Conservation (phyloP, 2,329 filamentous ascomycete species). For the Aquanectria penicillioides region DNA sequence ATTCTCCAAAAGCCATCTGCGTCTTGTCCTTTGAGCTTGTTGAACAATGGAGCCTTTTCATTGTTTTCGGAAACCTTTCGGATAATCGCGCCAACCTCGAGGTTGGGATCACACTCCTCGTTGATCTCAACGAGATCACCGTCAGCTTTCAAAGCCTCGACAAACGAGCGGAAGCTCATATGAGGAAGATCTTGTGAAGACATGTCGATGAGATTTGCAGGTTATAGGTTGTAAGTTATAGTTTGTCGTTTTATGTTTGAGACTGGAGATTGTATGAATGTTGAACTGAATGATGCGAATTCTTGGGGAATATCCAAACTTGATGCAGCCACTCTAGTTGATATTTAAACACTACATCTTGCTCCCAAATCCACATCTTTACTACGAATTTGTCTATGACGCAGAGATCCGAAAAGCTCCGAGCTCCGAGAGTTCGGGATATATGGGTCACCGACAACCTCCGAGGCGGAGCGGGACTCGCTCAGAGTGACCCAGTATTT, state of each 20-base stretch:
- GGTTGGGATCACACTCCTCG: constrained; percentile 52
- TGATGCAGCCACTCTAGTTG: no score
- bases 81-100: constrained; percentile 59
- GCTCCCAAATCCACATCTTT: no score
- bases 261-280: no score
- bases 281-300: neutral
- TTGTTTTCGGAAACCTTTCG: constrained; percentile 56
- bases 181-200: constrained; percentile 31
- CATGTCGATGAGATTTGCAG: no score
- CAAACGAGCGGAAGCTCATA: constrained; percentile 35
- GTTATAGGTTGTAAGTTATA: no score
- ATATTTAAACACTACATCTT: no score
- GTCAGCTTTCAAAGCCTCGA: constrained; percentile 42
- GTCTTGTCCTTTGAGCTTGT: constrained; percentile 57
- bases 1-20: constrained; percentile 56
- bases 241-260: no score
- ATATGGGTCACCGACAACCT: constrained; percentile 5
- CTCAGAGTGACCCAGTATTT: no score
- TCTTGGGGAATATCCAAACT: no score
- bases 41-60: constrained; percentile 60
- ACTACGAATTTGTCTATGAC: no score
- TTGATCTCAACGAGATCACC: constrained; percentile 57
- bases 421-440: constrained; percentile 14
- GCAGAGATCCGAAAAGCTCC: constrained; percentile 21
- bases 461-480: neutral